Evolutionary conservation across 169 alveolate genomes (phyloP).

Genomic region (Cryptosporidium viatorum): DNA sequence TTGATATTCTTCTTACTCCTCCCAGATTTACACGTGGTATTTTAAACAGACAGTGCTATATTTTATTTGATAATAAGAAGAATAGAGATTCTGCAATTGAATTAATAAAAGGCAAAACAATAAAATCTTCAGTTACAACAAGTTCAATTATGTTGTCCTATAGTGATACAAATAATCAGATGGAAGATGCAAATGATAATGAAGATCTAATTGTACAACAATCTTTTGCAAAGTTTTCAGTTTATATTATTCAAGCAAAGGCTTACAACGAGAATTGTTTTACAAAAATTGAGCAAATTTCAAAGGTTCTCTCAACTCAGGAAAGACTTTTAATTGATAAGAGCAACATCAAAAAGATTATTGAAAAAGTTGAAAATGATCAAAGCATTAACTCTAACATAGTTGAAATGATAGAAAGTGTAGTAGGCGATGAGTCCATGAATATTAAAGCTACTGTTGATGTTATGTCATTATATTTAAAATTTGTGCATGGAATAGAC

Average conservation of each 20-base stretch:
- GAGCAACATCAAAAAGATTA: constrained; percentile 27
- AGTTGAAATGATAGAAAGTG: background rate
- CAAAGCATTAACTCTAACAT: constrained; percentile 10
- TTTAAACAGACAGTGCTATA: constrained; percentile 51
- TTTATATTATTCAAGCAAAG: constrained; percentile 57
- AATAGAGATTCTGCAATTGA: constrained; percentile 50
- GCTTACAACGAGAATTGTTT: background rate
- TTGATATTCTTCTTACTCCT: constrained; percentile 49
- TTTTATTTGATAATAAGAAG: constrained; percentile 35
- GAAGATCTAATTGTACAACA: background rate
- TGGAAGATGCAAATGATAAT: background rate
- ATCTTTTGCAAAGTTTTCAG: constrained; percentile 8
- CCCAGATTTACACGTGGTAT: constrained; percentile 68
- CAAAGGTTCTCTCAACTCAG: constrained; percentile 17
- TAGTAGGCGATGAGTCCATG: background rate
- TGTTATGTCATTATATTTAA: constrained; percentile 14
- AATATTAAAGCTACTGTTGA: constrained; percentile 14
- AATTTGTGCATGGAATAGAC: constrained; percentile 66
- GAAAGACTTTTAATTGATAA: constrained; percentile 41
- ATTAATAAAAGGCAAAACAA: constrained; percentile 59
- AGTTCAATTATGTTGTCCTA: background rate
- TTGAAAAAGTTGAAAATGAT: constrained; percentile 38
- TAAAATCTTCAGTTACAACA: constrained; percentile 43
- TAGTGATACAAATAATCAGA: background rate
- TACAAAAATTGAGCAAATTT: constrained; percentile 8